A percentile compares a stretch with the other conserved stretches of the same genome.
Conservation (phyloP, 345 rosid genomes). For the Fremontodendron californicum region DNA sequence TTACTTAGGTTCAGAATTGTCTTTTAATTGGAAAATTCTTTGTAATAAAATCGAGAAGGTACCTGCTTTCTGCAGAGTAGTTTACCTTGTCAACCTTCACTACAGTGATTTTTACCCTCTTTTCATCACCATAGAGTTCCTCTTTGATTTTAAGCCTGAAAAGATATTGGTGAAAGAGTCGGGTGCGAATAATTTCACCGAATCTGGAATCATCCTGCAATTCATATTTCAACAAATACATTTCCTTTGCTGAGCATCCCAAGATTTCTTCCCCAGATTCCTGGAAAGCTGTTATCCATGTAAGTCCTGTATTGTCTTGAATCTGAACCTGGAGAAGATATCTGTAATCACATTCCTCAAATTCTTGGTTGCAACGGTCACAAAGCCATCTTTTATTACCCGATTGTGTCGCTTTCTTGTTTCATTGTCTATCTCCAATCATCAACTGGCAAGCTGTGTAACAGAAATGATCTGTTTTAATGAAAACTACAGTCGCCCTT, state of each 20-base stretch:
- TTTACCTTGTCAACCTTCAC: conserved; percentile 60
- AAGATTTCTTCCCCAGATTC: conserved; percentile 78
- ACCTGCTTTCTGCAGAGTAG: conserved; percentile 55
- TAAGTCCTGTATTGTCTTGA: conserved; percentile 79
- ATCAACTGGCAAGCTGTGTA: conserved; percentile 83
- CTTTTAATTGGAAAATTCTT: conserved; percentile 19
- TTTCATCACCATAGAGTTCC: conserved; percentile 76
- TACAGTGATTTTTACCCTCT: conserved; percentile 65
- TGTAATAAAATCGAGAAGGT: conserved; percentile 50
- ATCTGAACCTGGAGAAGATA: conserved; percentile 84
- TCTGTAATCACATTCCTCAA: conserved; percentile 78
- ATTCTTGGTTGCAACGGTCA: conserved; percentile 82
- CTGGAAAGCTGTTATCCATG: conserved; percentile 86
- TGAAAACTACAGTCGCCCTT: conserved; percentile 57
- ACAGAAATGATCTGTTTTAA: conserved; percentile 73
- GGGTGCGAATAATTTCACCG: conserved; percentile 40
- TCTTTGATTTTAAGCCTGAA: conserved; percentile 82
- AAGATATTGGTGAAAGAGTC: conserved; percentile 53
- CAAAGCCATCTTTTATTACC: conserved; percentile 64
- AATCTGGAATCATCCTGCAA: conserved; percentile 55
- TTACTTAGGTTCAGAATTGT: conserved; percentile 13
- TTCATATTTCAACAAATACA: conserved; percentile 57
- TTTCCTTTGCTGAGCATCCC: conserved; percentile 69
- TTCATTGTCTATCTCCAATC: conserved; percentile 82
- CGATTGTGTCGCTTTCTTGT: conserved; percentile 62